Evolutionary conservation across 129 eudicot species (phyloP).

Genomic region (Escallonia rubra): DNA sequence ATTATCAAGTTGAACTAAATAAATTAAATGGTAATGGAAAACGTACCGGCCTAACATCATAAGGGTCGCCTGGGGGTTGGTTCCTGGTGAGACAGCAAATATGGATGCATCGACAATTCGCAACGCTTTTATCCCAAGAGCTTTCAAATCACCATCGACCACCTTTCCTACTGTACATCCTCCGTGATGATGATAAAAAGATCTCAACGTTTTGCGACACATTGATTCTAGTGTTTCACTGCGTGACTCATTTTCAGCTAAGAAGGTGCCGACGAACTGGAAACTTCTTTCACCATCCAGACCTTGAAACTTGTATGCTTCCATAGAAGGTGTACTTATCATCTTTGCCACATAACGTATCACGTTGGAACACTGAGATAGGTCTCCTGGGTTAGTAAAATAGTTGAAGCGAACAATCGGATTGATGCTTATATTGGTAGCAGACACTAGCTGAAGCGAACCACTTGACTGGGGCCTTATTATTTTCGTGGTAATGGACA

Average conservation of each 20-base stretch:
- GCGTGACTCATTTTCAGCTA: conserved; percentile 10
- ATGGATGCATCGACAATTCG: neutral
- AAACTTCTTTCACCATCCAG: conserved; percentile 9
- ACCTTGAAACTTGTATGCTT: conserved; percentile 26
- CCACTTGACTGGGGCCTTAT: no score
- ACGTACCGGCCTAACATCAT: neutral
- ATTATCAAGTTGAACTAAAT: neutral
- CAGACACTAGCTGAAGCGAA: no score
- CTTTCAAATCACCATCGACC: no score
- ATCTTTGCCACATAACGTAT: conserved; percentile 10
- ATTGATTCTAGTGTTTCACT: neutral
- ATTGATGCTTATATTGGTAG: no score
- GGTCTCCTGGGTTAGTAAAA: neutral
- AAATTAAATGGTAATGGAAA: neutral
- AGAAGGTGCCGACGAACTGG: conserved; percentile 7
- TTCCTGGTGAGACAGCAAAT: neutral
- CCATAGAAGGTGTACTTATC: conserved; percentile 21
- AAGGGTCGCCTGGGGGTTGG: neutral
- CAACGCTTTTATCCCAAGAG: no score
- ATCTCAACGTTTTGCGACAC: no score
- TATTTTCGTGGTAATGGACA: no score
- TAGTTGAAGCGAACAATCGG: no score
- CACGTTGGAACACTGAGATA: conserved; percentile 14
- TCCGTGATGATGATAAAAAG: no score
- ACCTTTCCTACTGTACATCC: no score